Conservation (phyloP, 768 basidiomycete species). For the Russula ochroleuca region DNA sequence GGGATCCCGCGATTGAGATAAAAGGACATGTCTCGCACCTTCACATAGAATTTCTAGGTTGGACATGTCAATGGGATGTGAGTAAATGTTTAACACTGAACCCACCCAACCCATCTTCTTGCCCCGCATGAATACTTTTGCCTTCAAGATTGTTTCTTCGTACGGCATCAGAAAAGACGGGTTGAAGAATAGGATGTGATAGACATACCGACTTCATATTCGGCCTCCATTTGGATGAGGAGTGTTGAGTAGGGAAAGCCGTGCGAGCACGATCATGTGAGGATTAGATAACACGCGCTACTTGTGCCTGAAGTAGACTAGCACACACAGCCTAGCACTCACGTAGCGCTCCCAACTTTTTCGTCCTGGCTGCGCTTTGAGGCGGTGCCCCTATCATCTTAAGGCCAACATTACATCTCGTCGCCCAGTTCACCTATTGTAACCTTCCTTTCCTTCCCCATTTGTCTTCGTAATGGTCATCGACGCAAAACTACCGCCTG, state of each 20-base stretch:
- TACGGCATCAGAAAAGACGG: neutral
- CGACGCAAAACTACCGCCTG: slow-evolving; percentile 20
- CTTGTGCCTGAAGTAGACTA: neutral
- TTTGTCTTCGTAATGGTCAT: slow-evolving; percentile 21
- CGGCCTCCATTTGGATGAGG: slow-evolving; percentile 12
- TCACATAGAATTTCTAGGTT: slow-evolving; percentile 25
- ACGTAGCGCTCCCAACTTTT: too few relatives aligned
- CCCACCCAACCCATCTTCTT: slow-evolving; percentile 28
- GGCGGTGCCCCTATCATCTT: neutral
- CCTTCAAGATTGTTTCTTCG: slow-evolving; percentile 24
- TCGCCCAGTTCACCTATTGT: neutral
- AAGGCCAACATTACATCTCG: neutral
- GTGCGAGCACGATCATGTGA: slow-evolving; percentile 20
- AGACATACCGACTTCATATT: slow-evolving; percentile 29
- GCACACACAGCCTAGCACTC: too few relatives aligned
- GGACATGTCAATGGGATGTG: neutral
- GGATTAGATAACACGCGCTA: slow-evolving; percentile 22
- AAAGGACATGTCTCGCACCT: slow-evolving; percentile 12
- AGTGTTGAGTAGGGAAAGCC: neutral
- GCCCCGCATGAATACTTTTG: slow-evolving; percentile 28
- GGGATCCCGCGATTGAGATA: neutral
- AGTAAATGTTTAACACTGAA: neutral
- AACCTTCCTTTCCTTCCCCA: neutral
- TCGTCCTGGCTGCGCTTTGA: neutral
- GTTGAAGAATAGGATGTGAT: neutral